Evolutionary conservation across 176 grass and related monocot species (phyloP).

Genomic region (Carex littledalei): DNA sequence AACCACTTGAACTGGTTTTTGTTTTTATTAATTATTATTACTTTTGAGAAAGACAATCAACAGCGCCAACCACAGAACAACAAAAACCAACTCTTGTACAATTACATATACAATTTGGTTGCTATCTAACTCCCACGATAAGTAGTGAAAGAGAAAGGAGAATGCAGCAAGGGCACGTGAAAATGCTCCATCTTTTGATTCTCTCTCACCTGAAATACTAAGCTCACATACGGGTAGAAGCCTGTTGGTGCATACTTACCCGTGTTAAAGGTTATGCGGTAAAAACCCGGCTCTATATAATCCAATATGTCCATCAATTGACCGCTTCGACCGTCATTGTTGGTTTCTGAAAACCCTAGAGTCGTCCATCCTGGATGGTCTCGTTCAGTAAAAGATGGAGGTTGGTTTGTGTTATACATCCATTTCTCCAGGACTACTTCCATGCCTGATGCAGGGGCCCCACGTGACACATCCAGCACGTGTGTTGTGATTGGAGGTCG

Average conservation of each 20-base stretch:
- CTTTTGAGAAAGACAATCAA: not conserved
- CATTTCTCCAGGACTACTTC: constrained; percentile 80
- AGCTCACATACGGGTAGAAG: constrained; percentile 85
- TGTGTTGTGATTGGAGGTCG: constrained; percentile 91
- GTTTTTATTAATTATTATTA: not conserved
- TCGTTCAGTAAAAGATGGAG: constrained; percentile 45
- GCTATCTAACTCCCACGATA: constrained; percentile 70
- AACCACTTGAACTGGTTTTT: not conserved
- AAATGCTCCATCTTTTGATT: constrained; percentile 72
- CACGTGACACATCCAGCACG: constrained; percentile 62
- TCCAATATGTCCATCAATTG: constrained; percentile 69
- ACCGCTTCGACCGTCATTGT: constrained; percentile 73
- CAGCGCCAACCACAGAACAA: not conserved
- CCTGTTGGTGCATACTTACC: constrained; percentile 63
- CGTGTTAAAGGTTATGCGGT: constrained; percentile 78
- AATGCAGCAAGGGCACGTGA: constrained; percentile 82
- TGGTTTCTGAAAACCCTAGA: constrained; percentile 63
- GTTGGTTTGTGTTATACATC: constrained; percentile 34
- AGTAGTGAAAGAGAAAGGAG: constrained; percentile 87
- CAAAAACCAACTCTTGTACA: not conserved
- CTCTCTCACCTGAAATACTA: constrained; percentile 73
- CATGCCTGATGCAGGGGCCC: constrained; percentile 66
- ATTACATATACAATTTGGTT: not conserved
- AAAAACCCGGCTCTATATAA: constrained; percentile 56
- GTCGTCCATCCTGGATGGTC: constrained; percentile 47